A percentile compares a stretch with the other conserved stretches of the same genome.
Evolutionary conservation across 2,329 filamentous ascomycete species (phyloP).

Genomic region (Erysiphe neolycopersici): DNA sequence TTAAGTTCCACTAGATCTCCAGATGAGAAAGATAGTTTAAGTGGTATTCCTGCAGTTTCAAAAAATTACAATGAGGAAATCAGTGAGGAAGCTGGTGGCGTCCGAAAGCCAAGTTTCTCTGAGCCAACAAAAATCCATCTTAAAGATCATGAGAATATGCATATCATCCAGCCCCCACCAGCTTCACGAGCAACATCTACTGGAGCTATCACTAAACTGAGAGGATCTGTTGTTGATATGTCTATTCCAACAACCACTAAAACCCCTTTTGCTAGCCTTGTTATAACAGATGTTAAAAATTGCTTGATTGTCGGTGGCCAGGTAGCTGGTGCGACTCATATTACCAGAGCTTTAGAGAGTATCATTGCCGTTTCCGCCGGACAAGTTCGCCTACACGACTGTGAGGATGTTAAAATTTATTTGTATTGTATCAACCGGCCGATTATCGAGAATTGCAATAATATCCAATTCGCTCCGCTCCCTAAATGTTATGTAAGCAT

Average conservation of each 20-base stretch:
- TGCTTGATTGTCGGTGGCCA: slow-evolving; percentile 55
- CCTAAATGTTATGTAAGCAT: slow-evolving; percentile 39
- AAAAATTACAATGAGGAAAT: slow-evolving; percentile 34
- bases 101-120: slow-evolving; percentile 37
- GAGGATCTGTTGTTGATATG: slow-evolving; percentile 54
- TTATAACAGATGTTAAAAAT: slow-evolving; percentile 39
- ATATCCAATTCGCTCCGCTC: slow-evolving; percentile 53
- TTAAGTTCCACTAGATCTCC: slow-evolving; percentile 8
- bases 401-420: slow-evolving; percentile 57
- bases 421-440: slow-evolving; percentile 58
- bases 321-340: slow-evolving; percentile 56
- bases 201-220: slow-evolving; percentile 43
- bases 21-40: slow-evolving; percentile 10
- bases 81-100: slow-evolving; percentile 11
- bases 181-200: slow-evolving; percentile 46
- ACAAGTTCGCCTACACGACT: slow-evolving; percentile 89
- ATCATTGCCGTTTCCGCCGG: slow-evolving; percentile 54
- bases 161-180: slow-evolving; percentile 51
- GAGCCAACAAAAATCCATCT: slow-evolving; percentile 34
- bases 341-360: slow-evolving; percentile 47
- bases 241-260: slow-evolving; percentile 34
- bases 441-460: slow-evolving; percentile 73
- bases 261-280: slow-evolving; percentile 41
- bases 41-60: slow-evolving; percentile 15
- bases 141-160: slow-evolving; percentile 35